Evolutionary conservation across 2,329 filamentous ascomycete genomes (phyloP), one percentile per base, ranked within the genome.

Genomic region (Fonsecaea multimorphosa): DNA sequence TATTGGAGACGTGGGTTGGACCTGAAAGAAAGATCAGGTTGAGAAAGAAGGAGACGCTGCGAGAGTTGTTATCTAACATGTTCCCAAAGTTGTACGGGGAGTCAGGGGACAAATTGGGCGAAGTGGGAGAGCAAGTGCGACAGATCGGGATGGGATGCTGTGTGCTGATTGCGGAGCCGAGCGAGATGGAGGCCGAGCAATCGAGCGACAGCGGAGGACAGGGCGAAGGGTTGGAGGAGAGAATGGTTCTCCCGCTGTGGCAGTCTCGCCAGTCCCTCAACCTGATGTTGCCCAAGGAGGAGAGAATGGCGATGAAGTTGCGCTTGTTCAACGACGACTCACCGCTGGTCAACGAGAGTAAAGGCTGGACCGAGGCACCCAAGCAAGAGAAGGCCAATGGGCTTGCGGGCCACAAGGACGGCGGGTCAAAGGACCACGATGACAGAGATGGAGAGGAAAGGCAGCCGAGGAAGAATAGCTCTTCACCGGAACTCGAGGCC

Each of bases 251-350:
- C 19, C 95, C 95, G 2, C 82, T 99, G 31, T 99, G 95, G 95
- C 90, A 96, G 79, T 96, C 93, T 76, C 86, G 96, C 67, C 89
- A 93, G 72, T 94, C 91, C 22, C 84, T 98, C 65, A 99, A 99
- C 77, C 86, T 99, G 61, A 99, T 99, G 95, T 84, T 99, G 74
- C 94, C 95, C 57, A 99, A 99, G 82, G 95, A 99, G 77, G 95
- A 99, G 71, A 87, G 95, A 16, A 89, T 88, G 27, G 95, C 95
- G 0, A 96, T 98, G 92, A 81, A 98, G 72, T 83, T 98, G 69
- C 86, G 95, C 24, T 84, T 99, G 67, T 99, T 90, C 81, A 96
- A 97, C 76, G 94, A 98, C 72, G 90, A 90, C 31, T 90, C 91
- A 0, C 92, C 92, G 3, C 84, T 97, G 55, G 85, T 96, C 68